Conservation (phyloP, 352 stramenopile genomes). For the Globisporangium megalacanthum region DNA sequence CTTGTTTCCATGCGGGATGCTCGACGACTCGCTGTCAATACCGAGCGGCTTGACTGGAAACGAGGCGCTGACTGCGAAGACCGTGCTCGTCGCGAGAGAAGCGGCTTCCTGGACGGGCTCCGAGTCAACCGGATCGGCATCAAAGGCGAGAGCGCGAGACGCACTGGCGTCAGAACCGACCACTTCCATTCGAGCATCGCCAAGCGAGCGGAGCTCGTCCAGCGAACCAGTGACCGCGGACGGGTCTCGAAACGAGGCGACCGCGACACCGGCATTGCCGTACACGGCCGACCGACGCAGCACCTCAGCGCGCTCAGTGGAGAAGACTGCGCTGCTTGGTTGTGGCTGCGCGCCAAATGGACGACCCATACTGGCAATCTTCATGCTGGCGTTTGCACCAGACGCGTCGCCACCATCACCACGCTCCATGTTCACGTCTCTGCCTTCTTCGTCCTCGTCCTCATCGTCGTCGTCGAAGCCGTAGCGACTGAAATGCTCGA, state of each 20-base stretch:
- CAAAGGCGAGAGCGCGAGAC: conserved; percentile 6
- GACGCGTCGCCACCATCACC: conserved; percentile 14
- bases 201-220: background rate
- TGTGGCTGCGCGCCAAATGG: conserved; percentile 3
- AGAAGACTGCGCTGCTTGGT: conserved; percentile 15
- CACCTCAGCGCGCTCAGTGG: conserved; percentile 28
- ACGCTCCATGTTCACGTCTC: conserved; percentile 25
- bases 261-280: conserved; percentile 14
- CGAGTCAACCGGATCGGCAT: conserved; percentile 18
- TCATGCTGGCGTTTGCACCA: conserved; percentile 12
- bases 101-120: conserved; percentile 6
- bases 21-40: conserved; percentile 25
- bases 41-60: conserved; percentile 27
- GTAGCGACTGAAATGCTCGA: conserved; percentile 85
- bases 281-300: conserved; percentile 49
- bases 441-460: conserved; percentile 32
- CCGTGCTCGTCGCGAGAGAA: conserved; percentile 22
- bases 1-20: conserved; percentile 26
- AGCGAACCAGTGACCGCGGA: background rate
- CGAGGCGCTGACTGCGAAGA: conserved; percentile 29
- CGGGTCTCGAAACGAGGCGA: conserved; percentile 27
- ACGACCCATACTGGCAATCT: conserved; percentile 25
- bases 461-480: conserved; percentile 72
- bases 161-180: background rate
- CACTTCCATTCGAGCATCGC: background rate